A percentile compares a stretch with the other conserved stretches of the same genome.
Evolutionary conservation across 192 early-diverging fungal genomes (phyloP).

Genomic region (Tieghemiomyces parasiticus): DNA sequence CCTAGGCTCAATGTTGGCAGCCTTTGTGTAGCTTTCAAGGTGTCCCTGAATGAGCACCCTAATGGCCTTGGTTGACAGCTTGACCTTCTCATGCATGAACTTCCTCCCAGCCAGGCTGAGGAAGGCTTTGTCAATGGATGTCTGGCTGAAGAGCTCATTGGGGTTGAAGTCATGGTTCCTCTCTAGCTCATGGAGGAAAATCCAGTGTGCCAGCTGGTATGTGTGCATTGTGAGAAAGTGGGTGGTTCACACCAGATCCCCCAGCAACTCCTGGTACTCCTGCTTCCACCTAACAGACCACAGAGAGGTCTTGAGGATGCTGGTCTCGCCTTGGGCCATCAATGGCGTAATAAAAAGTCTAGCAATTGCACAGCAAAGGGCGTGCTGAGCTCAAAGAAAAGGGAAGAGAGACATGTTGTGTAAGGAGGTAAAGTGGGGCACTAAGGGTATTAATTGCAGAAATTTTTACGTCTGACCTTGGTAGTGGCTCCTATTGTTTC

Average conservation of each 20-base stretch:
- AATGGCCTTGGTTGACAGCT: neutral
- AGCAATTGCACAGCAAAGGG: too few relatives aligned
- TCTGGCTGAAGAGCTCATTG: neutral
- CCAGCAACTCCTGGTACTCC: too few relatives aligned
- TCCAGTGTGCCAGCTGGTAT: conserved; percentile 7
- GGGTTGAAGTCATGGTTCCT: neutral
- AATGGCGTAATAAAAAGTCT: too few relatives aligned
- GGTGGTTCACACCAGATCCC: neutral
- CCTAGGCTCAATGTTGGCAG: neutral
- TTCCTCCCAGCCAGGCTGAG: neutral
- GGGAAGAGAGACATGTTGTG: too few relatives aligned
- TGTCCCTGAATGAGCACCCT: neutral
- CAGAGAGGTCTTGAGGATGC: too few relatives aligned
- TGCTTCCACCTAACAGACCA: too few relatives aligned
- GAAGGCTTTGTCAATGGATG: neutral
- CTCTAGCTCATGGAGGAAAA: conserved; percentile 2
- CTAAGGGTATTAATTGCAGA: too few relatives aligned
- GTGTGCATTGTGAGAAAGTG: conserved; percentile 8
- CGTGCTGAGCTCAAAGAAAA: too few relatives aligned
- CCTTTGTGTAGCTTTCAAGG: neutral
- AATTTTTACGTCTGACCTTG: too few relatives aligned
- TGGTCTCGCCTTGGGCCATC: too few relatives aligned
- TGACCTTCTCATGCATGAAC: neutral
- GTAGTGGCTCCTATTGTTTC: too few relatives aligned
- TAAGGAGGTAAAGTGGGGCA: too few relatives aligned